Evolutionary conservation across 805 yeast species (phyloP).

Genomic region (Jamesozyma piceae): DNA sequence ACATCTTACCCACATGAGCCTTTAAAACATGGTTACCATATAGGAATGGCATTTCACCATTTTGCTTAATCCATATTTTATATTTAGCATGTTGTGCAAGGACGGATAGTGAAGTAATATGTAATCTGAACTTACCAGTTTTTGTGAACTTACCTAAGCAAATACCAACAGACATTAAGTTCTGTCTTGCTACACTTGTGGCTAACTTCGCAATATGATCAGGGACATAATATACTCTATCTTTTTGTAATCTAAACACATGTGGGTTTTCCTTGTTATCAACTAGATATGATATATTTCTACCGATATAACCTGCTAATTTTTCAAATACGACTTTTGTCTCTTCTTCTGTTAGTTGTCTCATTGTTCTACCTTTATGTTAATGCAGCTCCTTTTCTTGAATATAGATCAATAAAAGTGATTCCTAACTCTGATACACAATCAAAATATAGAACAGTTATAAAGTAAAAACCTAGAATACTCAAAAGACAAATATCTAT

Average conservation of each 20-base stretch:
- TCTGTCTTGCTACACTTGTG: slow-evolving; percentile 79
- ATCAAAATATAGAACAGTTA: too few relatives aligned
- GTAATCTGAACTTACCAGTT: slow-evolving; percentile 92
- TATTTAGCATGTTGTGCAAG: slow-evolving; percentile 82
- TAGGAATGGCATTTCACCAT: slow-evolving; percentile 97
- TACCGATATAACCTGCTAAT: slow-evolving; percentile 92
- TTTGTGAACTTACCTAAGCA: slow-evolving; percentile 96
- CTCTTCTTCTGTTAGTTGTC: slow-evolving; percentile 94
- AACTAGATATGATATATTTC: slow-evolving; percentile 80
- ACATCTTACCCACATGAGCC: slow-evolving; percentile 94
- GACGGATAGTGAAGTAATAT: slow-evolving; percentile 80
- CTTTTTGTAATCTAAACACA: slow-evolving; percentile 92
- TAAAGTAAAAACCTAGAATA: too few relatives aligned
- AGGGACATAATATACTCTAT: slow-evolving; percentile 86
- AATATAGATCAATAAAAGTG: too few relatives aligned
- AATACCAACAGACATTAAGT: slow-evolving; percentile 84
- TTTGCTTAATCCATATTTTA: slow-evolving; percentile 91
- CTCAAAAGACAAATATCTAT: too few relatives aligned
- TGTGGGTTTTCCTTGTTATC: slow-evolving; percentile 77
- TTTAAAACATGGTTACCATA: slow-evolving; percentile 94
- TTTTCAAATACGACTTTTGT: slow-evolving; percentile 93
- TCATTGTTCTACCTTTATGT: too few relatives aligned
- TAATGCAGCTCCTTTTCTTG: too few relatives aligned
- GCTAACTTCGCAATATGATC: slow-evolving; percentile 79
- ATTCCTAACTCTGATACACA: too few relatives aligned